These are phyloP conservation scores for Claviceps sp. DNA, from an alignment of 2,329 filamentous ascomycete species.

Conservation along the genomic window DNA sequence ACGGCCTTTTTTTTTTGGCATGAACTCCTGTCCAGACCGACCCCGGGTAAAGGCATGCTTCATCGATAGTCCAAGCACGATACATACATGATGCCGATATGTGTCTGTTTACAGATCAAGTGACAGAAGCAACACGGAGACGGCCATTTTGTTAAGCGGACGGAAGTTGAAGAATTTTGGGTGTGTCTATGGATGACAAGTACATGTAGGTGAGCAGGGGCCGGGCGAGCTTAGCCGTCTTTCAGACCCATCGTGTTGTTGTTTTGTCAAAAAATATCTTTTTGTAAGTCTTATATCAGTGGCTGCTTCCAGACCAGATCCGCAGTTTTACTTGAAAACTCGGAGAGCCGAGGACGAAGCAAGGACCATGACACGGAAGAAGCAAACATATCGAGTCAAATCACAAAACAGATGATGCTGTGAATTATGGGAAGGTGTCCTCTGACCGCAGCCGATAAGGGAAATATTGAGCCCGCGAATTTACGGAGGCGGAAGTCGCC, in stretches of 20 bases:
- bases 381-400: background rate
- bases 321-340: background rate
- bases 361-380: background rate
- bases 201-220: too few species aligned
- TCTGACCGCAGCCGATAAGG: background rate
- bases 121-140: too few species aligned
- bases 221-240: too few species aligned
- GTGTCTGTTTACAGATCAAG: too few species aligned
- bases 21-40: background rate
- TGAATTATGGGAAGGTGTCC: background rate
- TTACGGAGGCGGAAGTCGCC: background rate
- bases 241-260: too few species aligned
- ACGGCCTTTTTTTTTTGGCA: background rate
- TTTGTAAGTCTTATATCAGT: background rate
- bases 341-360: background rate
- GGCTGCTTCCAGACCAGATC: background rate
- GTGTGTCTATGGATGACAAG: too few species aligned
- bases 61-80: background rate
- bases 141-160: too few species aligned
- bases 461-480: background rate
- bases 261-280: too few species aligned
- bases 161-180: too few species aligned
- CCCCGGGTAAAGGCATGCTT: conserved; percentile 1
- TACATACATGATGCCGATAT: background rate
- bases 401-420: background rate